Conservation (phyloP, 2,329 filamentous ascomycete genomes). For the Pseudocercospora fuligena region DNA sequence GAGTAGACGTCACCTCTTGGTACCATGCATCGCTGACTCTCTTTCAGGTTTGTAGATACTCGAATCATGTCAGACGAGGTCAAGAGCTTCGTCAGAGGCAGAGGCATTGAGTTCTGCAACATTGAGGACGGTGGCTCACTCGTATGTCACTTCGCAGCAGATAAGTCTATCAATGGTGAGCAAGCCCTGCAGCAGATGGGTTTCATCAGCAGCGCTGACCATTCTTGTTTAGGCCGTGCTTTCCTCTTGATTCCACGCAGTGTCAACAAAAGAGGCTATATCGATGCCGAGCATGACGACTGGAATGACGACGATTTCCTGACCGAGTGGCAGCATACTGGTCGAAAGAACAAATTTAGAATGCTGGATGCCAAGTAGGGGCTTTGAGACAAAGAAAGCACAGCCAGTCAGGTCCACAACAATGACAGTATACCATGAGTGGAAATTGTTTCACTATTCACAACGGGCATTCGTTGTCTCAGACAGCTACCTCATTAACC, state of each 20-base stretch:
- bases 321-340: conserved; percentile 12
- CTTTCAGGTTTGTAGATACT: conserved; percentile 34
- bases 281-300: conserved; percentile 16
- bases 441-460: background rate
- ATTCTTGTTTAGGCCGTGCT: conserved; percentile 27
- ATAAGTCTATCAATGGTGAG: conserved; percentile 10
- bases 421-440: background rate
- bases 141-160: conserved; percentile 31
- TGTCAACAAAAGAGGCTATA: conserved; percentile 13
- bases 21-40: background rate
- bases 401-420: background rate
- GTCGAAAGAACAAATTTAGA: background rate
- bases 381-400: background rate
- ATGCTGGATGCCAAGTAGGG: background rate
- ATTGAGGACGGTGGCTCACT: conserved; percentile 33
- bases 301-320: conserved; percentile 19
- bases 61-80: conserved; percentile 30
- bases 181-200: background rate
- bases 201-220: background rate
- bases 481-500: background rate
- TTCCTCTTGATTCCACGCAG: conserved; percentile 29
- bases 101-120: conserved; percentile 29
- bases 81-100: conserved; percentile 19
- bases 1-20: background rate
- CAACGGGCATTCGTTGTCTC: background rate